Conservation (phyloP, 2,329 filamentous ascomycete species). For the Aspergillus brasiliensis region DNA sequence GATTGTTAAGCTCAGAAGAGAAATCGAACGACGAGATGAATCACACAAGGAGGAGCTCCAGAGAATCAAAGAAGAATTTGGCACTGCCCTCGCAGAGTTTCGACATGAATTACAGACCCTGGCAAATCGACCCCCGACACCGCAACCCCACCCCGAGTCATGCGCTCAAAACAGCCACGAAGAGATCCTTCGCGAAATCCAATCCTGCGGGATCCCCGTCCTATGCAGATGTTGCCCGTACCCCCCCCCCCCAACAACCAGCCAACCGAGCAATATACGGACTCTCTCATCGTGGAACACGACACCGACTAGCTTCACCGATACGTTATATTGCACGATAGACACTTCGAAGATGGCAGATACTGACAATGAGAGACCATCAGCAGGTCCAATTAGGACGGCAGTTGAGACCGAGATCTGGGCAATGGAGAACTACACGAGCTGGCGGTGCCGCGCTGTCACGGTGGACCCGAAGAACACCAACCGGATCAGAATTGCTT, state of each 20-base stretch:
- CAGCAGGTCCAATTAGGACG: slow-evolving; percentile 15
- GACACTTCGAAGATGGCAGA: neutral
- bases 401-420: slow-evolving; percentile 19
- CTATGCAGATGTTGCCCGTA: slow-evolving; percentile 23
- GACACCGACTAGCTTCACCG: slow-evolving; percentile 20
- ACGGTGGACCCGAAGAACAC: slow-evolving; percentile 12
- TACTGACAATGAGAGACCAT: slow-evolving; percentile 12
- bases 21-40: slow-evolving; percentile 25
- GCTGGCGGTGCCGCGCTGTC: neutral
- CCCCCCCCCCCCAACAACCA: slow-evolving; percentile 16
- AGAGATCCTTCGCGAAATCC: neutral
- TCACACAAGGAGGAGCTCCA: slow-evolving; percentile 25
- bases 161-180: slow-evolving; percentile 20
- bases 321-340: neutral
- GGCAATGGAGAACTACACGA: slow-evolving; percentile 6
- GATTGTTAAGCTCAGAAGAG: slow-evolving; percentile 24
- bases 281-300: slow-evolving; percentile 20
- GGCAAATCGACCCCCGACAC: slow-evolving; percentile 17
- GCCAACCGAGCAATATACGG: slow-evolving; percentile 23
- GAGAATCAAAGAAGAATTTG: slow-evolving; percentile 23
- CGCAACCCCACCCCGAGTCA: slow-evolving; percentile 16
- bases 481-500: slow-evolving; percentile 15
- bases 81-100: slow-evolving; percentile 20
- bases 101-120: slow-evolving; percentile 20
- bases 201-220: slow-evolving; percentile 13